Conservation (phyloP, 345 rosid species). For the Linum usitatissimum region DNA sequence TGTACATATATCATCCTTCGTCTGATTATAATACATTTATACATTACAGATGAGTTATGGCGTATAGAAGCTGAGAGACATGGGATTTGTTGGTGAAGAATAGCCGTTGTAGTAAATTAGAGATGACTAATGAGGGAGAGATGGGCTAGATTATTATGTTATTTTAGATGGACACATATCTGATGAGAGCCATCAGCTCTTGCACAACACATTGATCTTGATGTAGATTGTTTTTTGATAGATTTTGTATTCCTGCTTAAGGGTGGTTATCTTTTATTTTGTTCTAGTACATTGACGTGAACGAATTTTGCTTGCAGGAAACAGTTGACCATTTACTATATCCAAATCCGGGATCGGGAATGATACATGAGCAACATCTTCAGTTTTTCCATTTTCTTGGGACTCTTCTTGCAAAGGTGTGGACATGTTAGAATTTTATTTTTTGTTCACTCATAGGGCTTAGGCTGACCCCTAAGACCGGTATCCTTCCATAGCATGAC, state of each 20-base stretch:
- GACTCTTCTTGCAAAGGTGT: constrained; percentile 80
- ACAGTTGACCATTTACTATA: constrained; percentile 91
- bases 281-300: background rate
- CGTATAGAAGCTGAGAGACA: background rate
- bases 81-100: background rate
- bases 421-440: background rate
- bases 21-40: no score
- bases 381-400: constrained; percentile 96
- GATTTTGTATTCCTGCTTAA: no score
- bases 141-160: background rate
- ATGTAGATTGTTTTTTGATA: no score
- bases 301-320: constrained; percentile 44
- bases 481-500: no score
- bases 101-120: background rate
- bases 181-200: background rate
- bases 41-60: background rate
- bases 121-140: background rate
- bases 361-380: constrained; percentile 93
- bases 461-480: background rate
- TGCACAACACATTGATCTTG: background rate
- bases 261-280: background rate
- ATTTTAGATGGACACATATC: background rate
- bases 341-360: constrained; percentile 98
- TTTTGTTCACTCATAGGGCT: background rate
- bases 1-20: background rate